Base-by-base conservation (phyloP, 139 green algal genomes). In the Micractinium sp. region DNA sequence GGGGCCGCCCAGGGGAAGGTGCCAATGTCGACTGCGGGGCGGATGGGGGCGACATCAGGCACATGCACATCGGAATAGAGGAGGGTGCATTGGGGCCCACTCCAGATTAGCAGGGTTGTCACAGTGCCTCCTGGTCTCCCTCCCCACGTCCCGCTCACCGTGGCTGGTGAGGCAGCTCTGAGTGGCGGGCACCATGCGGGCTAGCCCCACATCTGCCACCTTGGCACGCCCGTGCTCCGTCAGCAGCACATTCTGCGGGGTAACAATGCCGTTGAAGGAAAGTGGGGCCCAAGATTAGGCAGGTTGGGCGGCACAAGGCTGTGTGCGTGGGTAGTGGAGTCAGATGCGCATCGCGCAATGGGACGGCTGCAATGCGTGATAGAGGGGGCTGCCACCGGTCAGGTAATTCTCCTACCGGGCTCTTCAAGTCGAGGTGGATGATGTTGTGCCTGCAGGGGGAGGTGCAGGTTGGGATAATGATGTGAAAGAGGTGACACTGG, bases 381-480 rank as follows among this genome's bases (percentile, higher is more conserved):
- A 56, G 47, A 9, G 47, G 9, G 47, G 14, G 60, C 60, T 71
- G 63, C 14, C 63, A 71, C 2, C 20, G 12, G 15, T 16, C 67
- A 18, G 23, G 14, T 56, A 9, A 56, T 9, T 9, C 9, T 56
- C 33, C 27, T 18, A 80, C 74, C 74, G 74, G 74, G 33, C 33
- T 53, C 74, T 80, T 80, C 15, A 80, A n/a, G 74, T 80, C 74
- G 29, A 80, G 74, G 74, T 80, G 74, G 20, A 80, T 80, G 74
- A 80, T 80, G 74, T 22, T 80, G 71, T 33, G 71, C 71, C 71
- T 77, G 71, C 71, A 77, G 29, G 71, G 16, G 7, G 67, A 56
- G 47, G 47, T 16, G 63, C 63, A 71, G 63, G 2, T 5, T 25
- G 22, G 63, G 63, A 29, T 3, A 71, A 5, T 16, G 63, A 71